These are phyloP conservation scores for Colletotrichum sp. DNA, from an alignment of 2,329 filamentous ascomycete genomes.

Conservation along the genomic window DNA sequence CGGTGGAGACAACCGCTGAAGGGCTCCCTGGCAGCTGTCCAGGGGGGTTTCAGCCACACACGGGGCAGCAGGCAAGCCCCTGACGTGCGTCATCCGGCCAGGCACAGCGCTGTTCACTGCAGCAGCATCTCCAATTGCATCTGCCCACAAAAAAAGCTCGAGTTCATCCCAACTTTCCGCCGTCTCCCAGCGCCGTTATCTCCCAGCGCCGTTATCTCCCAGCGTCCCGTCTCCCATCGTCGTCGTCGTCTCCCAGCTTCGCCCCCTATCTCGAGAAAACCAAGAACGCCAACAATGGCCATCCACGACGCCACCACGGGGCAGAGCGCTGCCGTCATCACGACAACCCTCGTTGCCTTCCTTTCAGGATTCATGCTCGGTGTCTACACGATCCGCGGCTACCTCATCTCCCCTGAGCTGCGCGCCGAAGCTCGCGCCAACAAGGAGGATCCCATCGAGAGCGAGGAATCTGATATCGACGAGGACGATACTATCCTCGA, in stretches of 20 bases:
- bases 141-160: constrained; percentile 6
- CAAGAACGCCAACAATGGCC: not conserved
- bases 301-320: not conserved
- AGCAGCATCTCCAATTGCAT: not conserved
- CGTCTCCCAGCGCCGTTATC: not conserved
- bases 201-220: not conserved
- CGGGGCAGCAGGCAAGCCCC: constrained; percentile 2
- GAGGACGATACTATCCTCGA: constrained; percentile 64
- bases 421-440: constrained; percentile 61
- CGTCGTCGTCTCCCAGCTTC: not conserved
- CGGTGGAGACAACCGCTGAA: constrained; percentile 10
- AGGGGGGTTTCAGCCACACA: constrained; percentile 12
- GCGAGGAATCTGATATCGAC: constrained; percentile 72
- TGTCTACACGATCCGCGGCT: constrained; percentile 70
- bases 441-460: constrained; percentile 66
- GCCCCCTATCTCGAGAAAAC: not conserved
- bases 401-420: constrained; percentile 62
- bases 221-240: not conserved
- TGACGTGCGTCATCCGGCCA: constrained; percentile 19
- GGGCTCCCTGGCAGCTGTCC: not conserved
- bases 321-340: constrained; percentile 59
- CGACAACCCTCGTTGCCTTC: constrained; percentile 76
- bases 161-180: constrained; percentile 6
- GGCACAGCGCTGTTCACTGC: not conserved
- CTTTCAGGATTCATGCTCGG: constrained; percentile 83